Conservation (phyloP, 148 eudicot genomes). For the Dianthus caryophyllus region DNA sequence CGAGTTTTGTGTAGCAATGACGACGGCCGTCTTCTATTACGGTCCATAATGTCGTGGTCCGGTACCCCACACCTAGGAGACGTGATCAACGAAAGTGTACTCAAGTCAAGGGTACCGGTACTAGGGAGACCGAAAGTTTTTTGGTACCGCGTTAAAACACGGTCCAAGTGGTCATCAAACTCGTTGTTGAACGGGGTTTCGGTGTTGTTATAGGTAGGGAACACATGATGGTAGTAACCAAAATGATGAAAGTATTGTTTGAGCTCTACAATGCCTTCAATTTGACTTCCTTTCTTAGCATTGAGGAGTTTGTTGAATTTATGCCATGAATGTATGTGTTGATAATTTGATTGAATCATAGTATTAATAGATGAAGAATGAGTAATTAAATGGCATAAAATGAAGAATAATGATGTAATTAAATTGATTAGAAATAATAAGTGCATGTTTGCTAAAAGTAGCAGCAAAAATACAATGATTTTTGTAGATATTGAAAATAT, state of each 20-base stretch:
- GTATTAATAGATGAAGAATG: slow-evolving; percentile 1
- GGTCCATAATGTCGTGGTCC: slow-evolving; percentile 22
- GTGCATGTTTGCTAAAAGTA: slow-evolving; percentile 9
- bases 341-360: slow-evolving; percentile 10
- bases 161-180: slow-evolving; percentile 40
- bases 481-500: no score
- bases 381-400: neutral
- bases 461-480: neutral
- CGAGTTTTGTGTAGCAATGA: slow-evolving; percentile 15
- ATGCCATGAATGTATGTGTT: slow-evolving; percentile 31
- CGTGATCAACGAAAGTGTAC: slow-evolving; percentile 40
- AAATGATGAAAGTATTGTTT: slow-evolving; percentile 51
- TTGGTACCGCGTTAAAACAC: slow-evolving; percentile 46
- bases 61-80: slow-evolving; percentile 61
- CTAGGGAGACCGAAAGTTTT: slow-evolving; percentile 33
- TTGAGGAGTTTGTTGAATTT: slow-evolving; percentile 31
- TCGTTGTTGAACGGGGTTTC: slow-evolving; percentile 29
- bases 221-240: slow-evolving; percentile 36
- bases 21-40: neutral
- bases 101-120: slow-evolving; percentile 46
- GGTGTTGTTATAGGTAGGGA: neutral
- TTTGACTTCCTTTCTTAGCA: slow-evolving; percentile 39
- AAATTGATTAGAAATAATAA: slow-evolving; percentile 13
- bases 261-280: slow-evolving; percentile 38
- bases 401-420: slow-evolving; percentile 3